Evolutionary conservation across 768 basidiomycete genomes (phyloP).

Genomic region (Hygrocybe punicea): DNA sequence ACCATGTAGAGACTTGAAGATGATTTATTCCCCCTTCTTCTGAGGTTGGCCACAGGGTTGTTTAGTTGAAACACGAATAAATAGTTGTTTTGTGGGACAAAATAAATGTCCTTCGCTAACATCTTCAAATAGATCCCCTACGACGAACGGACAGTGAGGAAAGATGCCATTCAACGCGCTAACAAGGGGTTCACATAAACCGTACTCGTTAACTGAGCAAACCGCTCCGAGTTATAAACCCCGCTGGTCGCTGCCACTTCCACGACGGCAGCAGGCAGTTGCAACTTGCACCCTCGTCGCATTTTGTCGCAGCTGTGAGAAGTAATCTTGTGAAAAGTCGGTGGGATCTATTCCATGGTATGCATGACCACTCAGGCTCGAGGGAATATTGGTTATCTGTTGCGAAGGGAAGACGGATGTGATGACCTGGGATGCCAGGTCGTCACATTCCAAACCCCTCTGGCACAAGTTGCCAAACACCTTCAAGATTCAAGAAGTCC

Average conservation of each 20-base stretch:
- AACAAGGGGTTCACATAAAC: slow-evolving; percentile 49
- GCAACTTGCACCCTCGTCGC: slow-evolving; percentile 27
- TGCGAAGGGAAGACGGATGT: neutral
- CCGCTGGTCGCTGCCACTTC: slow-evolving; percentile 43
- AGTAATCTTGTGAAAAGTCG: neutral
- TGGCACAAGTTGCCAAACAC: neutral
- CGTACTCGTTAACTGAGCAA: slow-evolving; percentile 35
- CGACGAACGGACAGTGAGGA: neutral
- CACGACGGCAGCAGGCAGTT: slow-evolving; percentile 51
- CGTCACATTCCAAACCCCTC: too few relatives aligned
- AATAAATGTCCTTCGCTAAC: slow-evolving; percentile 51
- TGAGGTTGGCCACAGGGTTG: too few relatives aligned
- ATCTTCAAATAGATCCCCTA: slow-evolving; percentile 47
- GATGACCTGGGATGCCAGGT: neutral
- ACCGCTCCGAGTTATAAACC: slow-evolving; percentile 37
- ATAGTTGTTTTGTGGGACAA: slow-evolving; percentile 30
- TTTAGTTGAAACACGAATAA: too few relatives aligned
- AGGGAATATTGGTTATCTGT: neutral
- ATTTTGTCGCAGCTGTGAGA: neutral
- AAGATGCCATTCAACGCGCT: neutral
- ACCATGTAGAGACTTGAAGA: too few relatives aligned
- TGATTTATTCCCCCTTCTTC: too few relatives aligned
- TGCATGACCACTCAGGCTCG: slow-evolving; percentile 39
- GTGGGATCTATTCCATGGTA: slow-evolving; percentile 56
- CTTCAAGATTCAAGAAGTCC: neutral